Base-by-base conservation (phyloP, 768 basidiomycete genomes). In the Mrakia gelida region DNA sequence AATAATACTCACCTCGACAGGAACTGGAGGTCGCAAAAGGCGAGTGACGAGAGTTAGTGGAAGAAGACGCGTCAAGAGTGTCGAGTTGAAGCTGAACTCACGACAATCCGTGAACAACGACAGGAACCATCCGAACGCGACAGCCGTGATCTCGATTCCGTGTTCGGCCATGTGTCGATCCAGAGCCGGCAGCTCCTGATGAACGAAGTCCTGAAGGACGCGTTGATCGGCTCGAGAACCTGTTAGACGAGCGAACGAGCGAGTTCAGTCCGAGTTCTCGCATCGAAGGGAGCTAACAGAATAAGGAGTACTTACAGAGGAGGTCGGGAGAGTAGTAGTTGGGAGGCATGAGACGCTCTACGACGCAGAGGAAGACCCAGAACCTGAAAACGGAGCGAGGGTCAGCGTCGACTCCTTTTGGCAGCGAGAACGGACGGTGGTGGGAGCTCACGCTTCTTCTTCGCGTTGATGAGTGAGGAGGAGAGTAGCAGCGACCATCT, bases 81-180 rank as follows among this genome's bases (percentile, higher is more conserved):
- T 28, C 65, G 34, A 38, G 32, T 13, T 23, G 34, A 41, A 11
- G 10, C 7, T 43, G 38, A n/a, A 78, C 77, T 71, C 13, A 78
- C 77, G 86, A 82, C 95, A 96, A 81, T 97, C 95, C 0, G 95
- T 97, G 82, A 98, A 98, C 30, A 99, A 86, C 4, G 94, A 95
- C 34, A 99, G 86, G 85, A 98, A 97, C 97, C 97, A 99, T 18
- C 95, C 96, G 86, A 99, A 99, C 79, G 94, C 97, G 79, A 98
- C 94, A 0, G 95, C 95, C 3, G 91, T 90, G 2, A 99, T 88
- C 82, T 99, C 95, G 18, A 98, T 90, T 7, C 92, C 93, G 0
- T 96, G 89, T 18, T 91, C 88, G 2, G 87, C 88, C 54, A 98
- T 86, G 81, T 98, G 94, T 0, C 86, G 83, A 75, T 91, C 89